Evolutionary conservation across 163 green algal genomes (phyloP).

Genomic region (Chlamydomonas reinhardtii): DNA sequence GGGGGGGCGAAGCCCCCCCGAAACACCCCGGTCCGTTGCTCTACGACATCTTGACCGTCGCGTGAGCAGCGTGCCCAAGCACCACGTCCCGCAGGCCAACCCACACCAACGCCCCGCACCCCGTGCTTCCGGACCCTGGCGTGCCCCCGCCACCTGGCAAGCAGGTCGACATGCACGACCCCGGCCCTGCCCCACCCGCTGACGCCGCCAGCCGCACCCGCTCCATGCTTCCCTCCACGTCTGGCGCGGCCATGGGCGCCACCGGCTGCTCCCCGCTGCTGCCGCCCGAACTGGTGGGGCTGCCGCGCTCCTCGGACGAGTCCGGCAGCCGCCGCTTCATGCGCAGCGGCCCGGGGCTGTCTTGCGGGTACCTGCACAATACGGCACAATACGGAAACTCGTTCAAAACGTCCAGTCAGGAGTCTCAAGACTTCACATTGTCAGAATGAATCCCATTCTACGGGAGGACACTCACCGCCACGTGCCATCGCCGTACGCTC

Average conservation of each 20-base stretch:
- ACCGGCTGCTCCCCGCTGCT: not conserved
- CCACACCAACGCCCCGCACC: constrained; percentile 4
- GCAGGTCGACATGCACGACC: not conserved
- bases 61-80: not conserved
- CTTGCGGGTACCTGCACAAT: constrained; percentile 58
- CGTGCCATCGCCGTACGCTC: constrained; percentile 68
- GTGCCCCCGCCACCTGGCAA: not conserved
- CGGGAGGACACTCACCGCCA: constrained; percentile 54
- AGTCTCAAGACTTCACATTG: too few relatives aligned
- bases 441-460: too few relatives aligned
- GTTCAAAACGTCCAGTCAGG: too few relatives aligned
- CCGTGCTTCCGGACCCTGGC: not conserved
- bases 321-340: not conserved
- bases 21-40: not conserved
- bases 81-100: not conserved
- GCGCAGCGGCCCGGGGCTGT: constrained; percentile 26
- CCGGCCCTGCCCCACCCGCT: not conserved
- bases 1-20: too few relatives aligned
- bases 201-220: not conserved
- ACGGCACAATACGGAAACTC: too few relatives aligned
- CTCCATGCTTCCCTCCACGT: constrained; percentile 28
- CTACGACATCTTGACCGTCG: constrained; percentile 27
- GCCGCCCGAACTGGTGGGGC: not conserved
- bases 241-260: not conserved
- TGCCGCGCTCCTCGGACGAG: too few relatives aligned